Evolutionary conservation across 2,329 filamentous ascomycete species (phyloP).

Genomic region (Calonectria pauciramosa): DNA sequence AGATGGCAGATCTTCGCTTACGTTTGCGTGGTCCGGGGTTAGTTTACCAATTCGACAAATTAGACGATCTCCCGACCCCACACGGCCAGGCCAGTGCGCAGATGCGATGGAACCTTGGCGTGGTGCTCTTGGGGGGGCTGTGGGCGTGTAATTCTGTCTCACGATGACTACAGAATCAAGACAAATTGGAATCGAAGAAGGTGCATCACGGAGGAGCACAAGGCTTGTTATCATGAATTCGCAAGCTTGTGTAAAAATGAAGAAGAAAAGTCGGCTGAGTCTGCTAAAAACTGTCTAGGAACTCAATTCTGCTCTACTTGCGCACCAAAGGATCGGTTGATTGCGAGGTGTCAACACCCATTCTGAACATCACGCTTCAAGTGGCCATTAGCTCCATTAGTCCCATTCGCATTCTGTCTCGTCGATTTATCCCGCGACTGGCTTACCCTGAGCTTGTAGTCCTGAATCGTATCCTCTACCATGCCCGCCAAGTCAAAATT

Average conservation of each 20-base stretch:
- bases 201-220: too few relatives aligned
- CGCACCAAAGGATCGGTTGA: background rate
- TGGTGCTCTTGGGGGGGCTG: background rate
- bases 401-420: background rate
- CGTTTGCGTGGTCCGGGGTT: background rate
- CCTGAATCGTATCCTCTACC: background rate
- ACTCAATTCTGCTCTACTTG: background rate
- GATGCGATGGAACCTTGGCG: background rate
- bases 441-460: background rate
- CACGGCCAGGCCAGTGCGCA: background rate
- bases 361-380: background rate
- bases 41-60: background rate
- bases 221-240: too few relatives aligned
- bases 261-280: too few relatives aligned
- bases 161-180: background rate
- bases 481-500: background rate
- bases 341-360: background rate
- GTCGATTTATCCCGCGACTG: background rate
- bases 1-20: background rate
- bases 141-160: background rate
- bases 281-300: too few relatives aligned
- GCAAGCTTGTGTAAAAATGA: too few relatives aligned
- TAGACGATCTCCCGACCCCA: background rate
- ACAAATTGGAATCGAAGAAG: background rate
- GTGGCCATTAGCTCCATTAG: background rate